Evolutionary conservation across 225 moss, liverwort and hornwort species (phyloP).

Genomic region (Asterella californica): DNA sequence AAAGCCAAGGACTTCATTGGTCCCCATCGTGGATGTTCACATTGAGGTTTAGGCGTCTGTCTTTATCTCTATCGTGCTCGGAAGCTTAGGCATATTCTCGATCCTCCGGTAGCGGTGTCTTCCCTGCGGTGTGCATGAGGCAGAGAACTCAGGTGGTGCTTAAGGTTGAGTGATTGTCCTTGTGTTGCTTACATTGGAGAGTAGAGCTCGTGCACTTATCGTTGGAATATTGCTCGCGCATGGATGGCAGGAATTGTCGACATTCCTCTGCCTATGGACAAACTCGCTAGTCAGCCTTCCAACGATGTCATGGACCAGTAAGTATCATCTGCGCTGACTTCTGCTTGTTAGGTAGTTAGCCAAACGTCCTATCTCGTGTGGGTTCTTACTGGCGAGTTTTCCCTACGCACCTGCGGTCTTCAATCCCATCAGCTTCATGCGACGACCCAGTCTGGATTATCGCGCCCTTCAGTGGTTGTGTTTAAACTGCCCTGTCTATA

Average conservation of each 20-base stretch:
- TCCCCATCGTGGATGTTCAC: background rate
- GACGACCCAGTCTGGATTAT: no score
- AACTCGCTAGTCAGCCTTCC: conserved; percentile 36
- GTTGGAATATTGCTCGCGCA: background rate
- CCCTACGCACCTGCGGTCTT: no score
- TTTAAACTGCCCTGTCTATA: no score
- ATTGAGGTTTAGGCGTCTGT: background rate
- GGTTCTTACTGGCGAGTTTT: background rate
- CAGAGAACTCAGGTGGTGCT: background rate
- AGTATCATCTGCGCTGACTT: conserved; percentile 13
- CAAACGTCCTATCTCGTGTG: background rate
- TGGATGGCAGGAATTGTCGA: conserved; percentile 43
- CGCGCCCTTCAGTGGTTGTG: no score
- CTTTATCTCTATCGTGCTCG: background rate
- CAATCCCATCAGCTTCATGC: background rate
- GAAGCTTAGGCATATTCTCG: background rate
- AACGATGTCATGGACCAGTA: conserved; percentile 41
- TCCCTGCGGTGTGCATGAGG: background rate
- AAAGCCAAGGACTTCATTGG: background rate
- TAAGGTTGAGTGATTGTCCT: background rate
- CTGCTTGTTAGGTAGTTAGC: background rate
- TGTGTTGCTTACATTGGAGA: background rate
- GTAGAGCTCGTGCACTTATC: background rate
- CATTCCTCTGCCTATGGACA: conserved; percentile 52
- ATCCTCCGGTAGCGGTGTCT: no score